Evolutionary conservation across 768 basidiomycete species (phyloP), one percentile per base, ranked within the genome.

Genomic region (Hygrocybe punicea): DNA sequence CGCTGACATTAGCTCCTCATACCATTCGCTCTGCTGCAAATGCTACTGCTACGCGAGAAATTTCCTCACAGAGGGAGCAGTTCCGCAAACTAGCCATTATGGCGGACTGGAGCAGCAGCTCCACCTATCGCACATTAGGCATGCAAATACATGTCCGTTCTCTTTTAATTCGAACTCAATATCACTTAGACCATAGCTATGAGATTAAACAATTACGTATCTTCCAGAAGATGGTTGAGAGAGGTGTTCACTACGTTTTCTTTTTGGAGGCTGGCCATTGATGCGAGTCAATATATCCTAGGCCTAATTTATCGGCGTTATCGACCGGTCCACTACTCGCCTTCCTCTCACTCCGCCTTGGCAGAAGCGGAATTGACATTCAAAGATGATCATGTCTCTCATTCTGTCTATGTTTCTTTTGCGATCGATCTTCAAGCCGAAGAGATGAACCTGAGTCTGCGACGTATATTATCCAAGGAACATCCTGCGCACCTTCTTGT

Each of bases 301-400:
- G 92, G 87, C 42, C 78, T 93, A 19, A 89, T 98, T 57, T 91
- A 89, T 62, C 81, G 92, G 54, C 85, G 89, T 59, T 86, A 91
- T 63, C 85, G 93, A 25, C 96, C 96, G 0, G 92, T 95, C 5
- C 85, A 97, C 69, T 98, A 92, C 69, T 98, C 96, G 0, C 96
- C 96, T 2, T 96, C 94, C 0, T 97, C 95, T 1, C 84, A 82
- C 40, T 95, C 96, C 6, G 96, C 96, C 0, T 74, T 99, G 13
- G 96, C 96, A 0, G 96, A 99, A 73, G 93, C 95, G 4, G 96
- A 99, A 68, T 77, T 99, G 25, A 81, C 84, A 24, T 98, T 98
- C 73, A 86, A 84, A 59, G 95, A 97, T 29, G 83, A 90, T 63
- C 94, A 97, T 67, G 74, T 85, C 47, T 97, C 94, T 0, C 84